phyloP scores from a whole-genome alignment of 2,329 filamentous ascomycete species.

The Colletotrichum lentis region DNA sequence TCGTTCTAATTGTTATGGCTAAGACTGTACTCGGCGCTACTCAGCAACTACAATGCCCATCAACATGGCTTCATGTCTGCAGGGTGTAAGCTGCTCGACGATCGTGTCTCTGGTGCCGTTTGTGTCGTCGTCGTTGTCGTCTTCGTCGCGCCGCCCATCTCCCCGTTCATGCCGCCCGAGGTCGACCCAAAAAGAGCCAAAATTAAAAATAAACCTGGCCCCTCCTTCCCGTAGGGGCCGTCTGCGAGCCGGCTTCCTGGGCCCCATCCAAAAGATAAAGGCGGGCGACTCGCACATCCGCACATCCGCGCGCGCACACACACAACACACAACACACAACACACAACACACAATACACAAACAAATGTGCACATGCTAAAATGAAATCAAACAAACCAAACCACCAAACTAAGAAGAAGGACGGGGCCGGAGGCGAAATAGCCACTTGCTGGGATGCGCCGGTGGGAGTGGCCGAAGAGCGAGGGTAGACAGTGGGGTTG shows the following conservation, averaged over 20 bases:
- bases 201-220: slow-evolving; percentile 35
- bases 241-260: slow-evolving; percentile 35
- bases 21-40: slow-evolving; percentile 5
- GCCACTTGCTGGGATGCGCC: slow-evolving; percentile 2
- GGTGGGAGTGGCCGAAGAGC: slow-evolving; percentile 6
- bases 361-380: neutral
- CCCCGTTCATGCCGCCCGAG: slow-evolving; percentile 16
- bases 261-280: slow-evolving; percentile 29
- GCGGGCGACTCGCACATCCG: slow-evolving; percentile 7
- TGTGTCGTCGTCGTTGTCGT: neutral
- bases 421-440: slow-evolving; percentile 11
- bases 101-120: neutral
- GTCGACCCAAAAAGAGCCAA: slow-evolving; percentile 16
- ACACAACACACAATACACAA: neutral
- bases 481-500: slow-evolving; percentile 9
- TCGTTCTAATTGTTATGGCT: neutral
- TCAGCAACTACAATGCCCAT: neutral
- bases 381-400: too few relatives aligned
- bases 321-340: neutral
- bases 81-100: neutral
- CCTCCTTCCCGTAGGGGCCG: slow-evolving; percentile 23
- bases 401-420: slow-evolving; percentile 11
- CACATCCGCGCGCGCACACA: neutral
- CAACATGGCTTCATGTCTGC: neutral
- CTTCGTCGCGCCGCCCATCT: slow-evolving; percentile 11